Evolutionary conservation across 345 rosid genomes (phyloP).

Genomic region (Theobroma cacao): DNA sequence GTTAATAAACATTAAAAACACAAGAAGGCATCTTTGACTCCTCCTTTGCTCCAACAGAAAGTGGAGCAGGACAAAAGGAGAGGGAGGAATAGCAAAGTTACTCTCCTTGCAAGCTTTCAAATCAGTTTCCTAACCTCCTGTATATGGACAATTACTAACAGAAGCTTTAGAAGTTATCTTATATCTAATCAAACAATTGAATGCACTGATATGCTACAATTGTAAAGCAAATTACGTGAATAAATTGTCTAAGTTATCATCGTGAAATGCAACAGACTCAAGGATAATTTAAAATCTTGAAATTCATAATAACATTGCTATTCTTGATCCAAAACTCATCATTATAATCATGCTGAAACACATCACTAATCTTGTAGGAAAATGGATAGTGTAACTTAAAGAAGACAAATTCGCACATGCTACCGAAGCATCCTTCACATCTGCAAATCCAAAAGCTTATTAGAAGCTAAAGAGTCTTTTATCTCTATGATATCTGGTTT

Average conservation of each 20-base stretch:
- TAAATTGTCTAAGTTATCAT: background rate
- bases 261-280: background rate
- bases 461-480: background rate
- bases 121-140: background rate
- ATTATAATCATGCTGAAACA: background rate
- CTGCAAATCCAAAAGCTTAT: too few species aligned
- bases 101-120: background rate
- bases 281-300: background rate
- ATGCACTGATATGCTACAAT: background rate
- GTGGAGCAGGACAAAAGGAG: too few species aligned
- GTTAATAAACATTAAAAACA: background rate
- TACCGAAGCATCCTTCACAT: background rate
- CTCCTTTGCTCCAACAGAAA: background rate
- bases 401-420: background rate
- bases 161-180: background rate
- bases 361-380: background rate
- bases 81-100: background rate
- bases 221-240: background rate
- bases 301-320: background rate
- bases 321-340: background rate
- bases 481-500: background rate
- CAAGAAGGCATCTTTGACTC: background rate
- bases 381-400: background rate
- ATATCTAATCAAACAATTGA: background rate
- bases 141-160: background rate